Percentiles rank a stretch among this genome's conserved stretches.
Conservation (phyloP, 177 flowering plant genomes). For the Vitis hybrid region DNA sequence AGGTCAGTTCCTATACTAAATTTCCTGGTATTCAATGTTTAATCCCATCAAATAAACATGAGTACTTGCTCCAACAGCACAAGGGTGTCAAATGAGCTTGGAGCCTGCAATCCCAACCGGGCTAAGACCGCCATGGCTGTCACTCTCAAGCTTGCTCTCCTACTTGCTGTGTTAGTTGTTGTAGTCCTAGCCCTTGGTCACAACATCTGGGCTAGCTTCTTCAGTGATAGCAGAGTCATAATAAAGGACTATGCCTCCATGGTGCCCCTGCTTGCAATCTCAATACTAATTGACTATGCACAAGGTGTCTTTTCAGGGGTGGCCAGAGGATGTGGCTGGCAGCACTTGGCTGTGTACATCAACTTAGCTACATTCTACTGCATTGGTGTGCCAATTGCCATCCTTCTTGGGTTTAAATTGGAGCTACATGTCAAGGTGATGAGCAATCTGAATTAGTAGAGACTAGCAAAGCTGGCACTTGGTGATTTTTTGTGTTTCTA, state of each 20-base stretch:
- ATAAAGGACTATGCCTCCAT: slow-evolving; percentile 50
- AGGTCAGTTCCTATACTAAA: slow-evolving; percentile 43
- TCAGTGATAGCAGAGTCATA: slow-evolving; percentile 54
- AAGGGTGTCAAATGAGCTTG: slow-evolving; percentile 90
- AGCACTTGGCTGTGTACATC: slow-evolving; percentile 66
- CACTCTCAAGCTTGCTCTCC: slow-evolving; percentile 64
- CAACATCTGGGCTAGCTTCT: slow-evolving; percentile 70
- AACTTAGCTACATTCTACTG: slow-evolving; percentile 69
- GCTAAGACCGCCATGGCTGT: slow-evolving; percentile 75
- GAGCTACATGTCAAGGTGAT: slow-evolving; percentile 59
- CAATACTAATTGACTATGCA: slow-evolving; percentile 67
- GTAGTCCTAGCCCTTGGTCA: slow-evolving; percentile 59
- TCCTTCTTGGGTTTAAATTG: slow-evolving; percentile 52
- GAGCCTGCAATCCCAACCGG: slow-evolving; percentile 53
- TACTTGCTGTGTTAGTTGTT: slow-evolving; percentile 48
- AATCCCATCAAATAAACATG: not conserved
- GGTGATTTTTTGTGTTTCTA: not conserved
- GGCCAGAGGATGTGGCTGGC: slow-evolving; percentile 96
- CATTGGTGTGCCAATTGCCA: slow-evolving; percentile 67
- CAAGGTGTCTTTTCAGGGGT: slow-evolving; percentile 87
- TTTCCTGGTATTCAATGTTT: not conserved
- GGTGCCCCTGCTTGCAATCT: slow-evolving; percentile 59
- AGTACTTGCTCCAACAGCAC: slow-evolving; percentile 46
- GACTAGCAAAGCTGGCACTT: too few species aligned
- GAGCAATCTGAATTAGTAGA: not conserved